phyloP scores from a whole-genome alignment of 768 basidiomycete species.

The Gautieria morchelliformis region DNA sequence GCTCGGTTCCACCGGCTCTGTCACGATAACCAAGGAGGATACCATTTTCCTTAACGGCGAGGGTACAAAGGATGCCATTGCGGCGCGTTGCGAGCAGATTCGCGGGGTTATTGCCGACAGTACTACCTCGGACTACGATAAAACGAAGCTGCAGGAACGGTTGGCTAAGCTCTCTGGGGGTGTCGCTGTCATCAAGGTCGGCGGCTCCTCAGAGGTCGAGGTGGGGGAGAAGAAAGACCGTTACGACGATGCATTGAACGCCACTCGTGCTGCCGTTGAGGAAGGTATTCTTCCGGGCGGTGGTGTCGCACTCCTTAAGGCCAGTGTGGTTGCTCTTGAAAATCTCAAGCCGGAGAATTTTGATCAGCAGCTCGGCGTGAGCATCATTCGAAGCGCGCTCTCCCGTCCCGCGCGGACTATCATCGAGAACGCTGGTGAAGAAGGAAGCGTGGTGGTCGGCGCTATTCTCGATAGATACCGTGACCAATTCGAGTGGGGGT shows the following conservation, averaged over 20 bases:
- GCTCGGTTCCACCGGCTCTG: slow-evolving; percentile 83
- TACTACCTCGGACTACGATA: slow-evolving; percentile 89
- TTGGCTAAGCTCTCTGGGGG: slow-evolving; percentile 93
- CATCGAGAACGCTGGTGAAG: slow-evolving; percentile 89
- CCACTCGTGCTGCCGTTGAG: slow-evolving; percentile 97
- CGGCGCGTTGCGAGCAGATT: slow-evolving; percentile 93
- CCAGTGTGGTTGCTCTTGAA: slow-evolving; percentile 52
- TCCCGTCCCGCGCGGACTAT: slow-evolving; percentile 80
- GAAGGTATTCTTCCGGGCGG: slow-evolving; percentile 98
- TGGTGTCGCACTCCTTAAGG: slow-evolving; percentile 87
- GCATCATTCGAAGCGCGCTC: slow-evolving; percentile 83
- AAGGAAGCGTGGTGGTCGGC: slow-evolving; percentile 87
- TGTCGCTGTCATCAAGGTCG: slow-evolving; percentile 98
- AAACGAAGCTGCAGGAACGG: slow-evolving; percentile 91
- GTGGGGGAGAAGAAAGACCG: slow-evolving; percentile 99
- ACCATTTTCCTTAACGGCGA: slow-evolving; percentile 93
- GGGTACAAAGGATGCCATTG: slow-evolving; percentile 82
- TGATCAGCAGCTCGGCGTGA: slow-evolving; percentile 92
- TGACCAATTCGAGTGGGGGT: slow-evolving; percentile 81
- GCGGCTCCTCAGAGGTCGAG: slow-evolving; percentile 88
- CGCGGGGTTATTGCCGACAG: slow-evolving; percentile 71
- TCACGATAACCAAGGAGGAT: slow-evolving; percentile 97
- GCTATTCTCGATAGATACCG: slow-evolving; percentile 66
- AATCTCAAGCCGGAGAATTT: slow-evolving; percentile 61
- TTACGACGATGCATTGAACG: slow-evolving; percentile 94